Evolutionary conservation across 129 eudicot genomes (phyloP).

Genomic region (Escallonia rubra): DNA sequence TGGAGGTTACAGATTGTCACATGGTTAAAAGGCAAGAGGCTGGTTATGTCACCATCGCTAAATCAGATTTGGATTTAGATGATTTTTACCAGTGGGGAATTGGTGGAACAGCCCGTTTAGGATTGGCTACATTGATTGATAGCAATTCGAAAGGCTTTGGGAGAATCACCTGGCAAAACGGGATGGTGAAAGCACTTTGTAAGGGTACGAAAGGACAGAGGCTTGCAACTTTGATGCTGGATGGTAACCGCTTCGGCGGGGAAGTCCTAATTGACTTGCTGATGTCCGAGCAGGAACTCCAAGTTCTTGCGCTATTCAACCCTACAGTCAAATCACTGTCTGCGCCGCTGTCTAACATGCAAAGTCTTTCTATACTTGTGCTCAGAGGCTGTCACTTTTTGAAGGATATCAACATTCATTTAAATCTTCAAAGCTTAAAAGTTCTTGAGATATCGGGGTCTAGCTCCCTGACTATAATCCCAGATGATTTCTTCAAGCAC

Average conservation of each 20-base stretch:
- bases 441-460: constrained; percentile 41
- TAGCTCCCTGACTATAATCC: constrained; percentile 10
- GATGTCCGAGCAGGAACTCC: constrained; percentile 12
- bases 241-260: constrained; percentile 24
- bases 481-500: constrained; percentile 14
- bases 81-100: constrained; percentile 6
- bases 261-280: constrained; percentile 1
- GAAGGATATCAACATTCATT: not conserved
- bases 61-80: constrained; percentile 6
- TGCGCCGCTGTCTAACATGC: constrained; percentile 8
- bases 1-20: constrained; percentile 43
- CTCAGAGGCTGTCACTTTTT: constrained; percentile 42
- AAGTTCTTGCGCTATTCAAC: constrained; percentile 14
- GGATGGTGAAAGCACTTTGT: constrained; percentile 31
- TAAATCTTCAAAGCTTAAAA: constrained; percentile 4
- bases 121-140: constrained; percentile 31
- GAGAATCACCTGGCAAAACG: constrained; percentile 25
- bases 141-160: constrained; percentile 24
- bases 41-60: constrained; percentile 31
- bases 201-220: not conserved
- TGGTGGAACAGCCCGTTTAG: constrained; percentile 22
- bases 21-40: constrained; percentile 34
- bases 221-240: constrained; percentile 28
- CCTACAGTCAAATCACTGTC: constrained; percentile 20
- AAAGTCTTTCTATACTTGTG: constrained; percentile 29